Conservation (phyloP, 164 flowering plant genomes). For the Magnolia sinica region DNA sequence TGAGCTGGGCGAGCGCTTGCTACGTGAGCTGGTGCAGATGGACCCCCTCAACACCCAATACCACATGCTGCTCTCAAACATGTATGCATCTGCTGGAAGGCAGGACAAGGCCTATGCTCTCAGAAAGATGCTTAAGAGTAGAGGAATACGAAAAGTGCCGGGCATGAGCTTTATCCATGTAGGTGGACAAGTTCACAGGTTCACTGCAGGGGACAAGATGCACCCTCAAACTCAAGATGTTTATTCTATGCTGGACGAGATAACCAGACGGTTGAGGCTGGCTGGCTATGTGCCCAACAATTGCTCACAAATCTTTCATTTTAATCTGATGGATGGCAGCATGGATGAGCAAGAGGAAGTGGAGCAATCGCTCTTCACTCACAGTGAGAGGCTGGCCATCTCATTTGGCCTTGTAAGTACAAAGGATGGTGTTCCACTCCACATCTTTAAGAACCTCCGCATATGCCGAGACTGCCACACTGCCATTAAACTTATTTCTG, state of each 20-base stretch:
- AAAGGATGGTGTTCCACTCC: slow-evolving; percentile 34
- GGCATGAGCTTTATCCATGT: slow-evolving; percentile 61
- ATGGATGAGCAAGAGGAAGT: slow-evolving; percentile 39
- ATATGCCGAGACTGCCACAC: slow-evolving; percentile 66
- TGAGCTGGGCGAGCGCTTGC: slow-evolving; percentile 37
- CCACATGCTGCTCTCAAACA: slow-evolving; percentile 55
- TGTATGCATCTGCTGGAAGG: slow-evolving; percentile 50
- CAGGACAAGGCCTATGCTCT: slow-evolving; percentile 34
- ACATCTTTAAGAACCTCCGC: slow-evolving; percentile 56
- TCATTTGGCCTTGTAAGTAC: slow-evolving; percentile 55
- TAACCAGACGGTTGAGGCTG: slow-evolving; percentile 36
- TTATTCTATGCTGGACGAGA: slow-evolving; percentile 40
- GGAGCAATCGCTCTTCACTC: slow-evolving; percentile 49
- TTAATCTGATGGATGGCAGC: slow-evolving; percentile 18
- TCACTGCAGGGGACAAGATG: slow-evolving; percentile 61
- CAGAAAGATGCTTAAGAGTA: slow-evolving; percentile 31
- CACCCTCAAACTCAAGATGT: slow-evolving; percentile 42
- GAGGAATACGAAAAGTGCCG: slow-evolving; percentile 50
- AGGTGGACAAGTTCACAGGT: slow-evolving; percentile 44
- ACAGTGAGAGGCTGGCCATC: slow-evolving; percentile 64
- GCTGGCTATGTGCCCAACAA: slow-evolving; percentile 51
- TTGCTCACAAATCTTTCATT: slow-evolving; percentile 18
- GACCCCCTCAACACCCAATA: slow-evolving; percentile 54
- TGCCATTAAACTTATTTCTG: slow-evolving; percentile 46
- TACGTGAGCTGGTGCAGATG: slow-evolving; percentile 36